Conservation (phyloP, 352 stramenopile genomes). For the Pelagophyceae sp. region DNA sequence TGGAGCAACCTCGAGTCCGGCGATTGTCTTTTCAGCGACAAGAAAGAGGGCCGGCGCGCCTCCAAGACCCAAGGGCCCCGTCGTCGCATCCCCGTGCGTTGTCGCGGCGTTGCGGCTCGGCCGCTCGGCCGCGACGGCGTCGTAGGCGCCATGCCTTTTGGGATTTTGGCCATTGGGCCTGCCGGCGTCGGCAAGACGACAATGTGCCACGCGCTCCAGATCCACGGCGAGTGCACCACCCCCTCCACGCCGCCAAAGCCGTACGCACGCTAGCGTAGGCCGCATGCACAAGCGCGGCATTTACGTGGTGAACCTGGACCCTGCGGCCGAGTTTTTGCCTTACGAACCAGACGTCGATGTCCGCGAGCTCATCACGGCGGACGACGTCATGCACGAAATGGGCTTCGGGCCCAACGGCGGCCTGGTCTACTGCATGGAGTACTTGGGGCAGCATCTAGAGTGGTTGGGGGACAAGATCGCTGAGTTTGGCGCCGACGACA, state of each 20-base stretch:
- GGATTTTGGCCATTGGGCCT: constrained; percentile 41
- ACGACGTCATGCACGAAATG: constrained; percentile 81
- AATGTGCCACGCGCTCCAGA: constrained; percentile 95
- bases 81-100: too few species aligned
- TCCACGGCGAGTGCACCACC: constrained; percentile 60
- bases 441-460: constrained; percentile 93
- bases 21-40: too few species aligned
- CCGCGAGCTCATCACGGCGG: constrained; percentile 87
- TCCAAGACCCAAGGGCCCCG: too few species aligned
- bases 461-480: constrained; percentile 86
- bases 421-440: constrained; percentile 99
- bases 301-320: constrained; percentile 95
- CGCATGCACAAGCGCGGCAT: constrained; percentile 42
- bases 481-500: constrained; percentile 75
- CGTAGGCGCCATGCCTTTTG: constrained; percentile 2
- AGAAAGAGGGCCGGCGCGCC: too few species aligned
- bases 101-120: too few species aligned
- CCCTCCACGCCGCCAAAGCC: too few species aligned
- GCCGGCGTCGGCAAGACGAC: constrained; percentile 91
- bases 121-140: too few species aligned
- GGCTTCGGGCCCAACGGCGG: constrained; percentile 88
- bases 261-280: too few species aligned
- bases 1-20: too few species aligned
- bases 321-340: constrained; percentile 79
- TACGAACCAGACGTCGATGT: constrained; percentile 77